Conservation (phyloP, 2,329 filamentous ascomycete genomes). For the Colletotrichum musae region DNA sequence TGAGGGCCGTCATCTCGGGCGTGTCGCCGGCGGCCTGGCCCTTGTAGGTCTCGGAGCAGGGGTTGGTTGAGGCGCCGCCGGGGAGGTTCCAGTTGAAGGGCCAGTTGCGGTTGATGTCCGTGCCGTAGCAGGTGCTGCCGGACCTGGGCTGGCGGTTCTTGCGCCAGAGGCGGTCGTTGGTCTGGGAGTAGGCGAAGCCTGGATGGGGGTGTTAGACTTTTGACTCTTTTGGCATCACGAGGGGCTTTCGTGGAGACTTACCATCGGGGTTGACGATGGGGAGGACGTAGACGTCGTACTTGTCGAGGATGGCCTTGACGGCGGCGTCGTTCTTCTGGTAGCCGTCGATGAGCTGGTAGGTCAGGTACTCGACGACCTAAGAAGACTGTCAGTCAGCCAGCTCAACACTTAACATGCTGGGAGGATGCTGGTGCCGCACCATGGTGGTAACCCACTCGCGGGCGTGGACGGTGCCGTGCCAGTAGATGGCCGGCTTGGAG, state of each 20-base stretch:
- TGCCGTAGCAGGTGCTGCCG: constrained; percentile 61
- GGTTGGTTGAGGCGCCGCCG: constrained; percentile 66
- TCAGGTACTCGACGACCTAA: constrained; percentile 65
- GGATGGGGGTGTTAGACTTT: not conserved
- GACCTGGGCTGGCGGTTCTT: constrained; percentile 67
- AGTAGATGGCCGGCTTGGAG: constrained; percentile 66
- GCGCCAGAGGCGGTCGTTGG: constrained; percentile 71
- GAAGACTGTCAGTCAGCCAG: not conserved
- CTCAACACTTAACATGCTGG: not conserved
- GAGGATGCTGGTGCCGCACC: constrained; percentile 49
- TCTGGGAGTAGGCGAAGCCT: constrained; percentile 73
- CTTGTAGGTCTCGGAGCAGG: constrained; percentile 65
- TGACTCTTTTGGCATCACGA: not conserved
- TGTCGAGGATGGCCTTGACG: constrained; percentile 65
- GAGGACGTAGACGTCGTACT: constrained; percentile 77
- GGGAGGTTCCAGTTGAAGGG: constrained; percentile 65
- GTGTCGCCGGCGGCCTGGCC: constrained; percentile 60
- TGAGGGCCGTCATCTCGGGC: constrained; percentile 66
- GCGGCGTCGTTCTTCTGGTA: constrained; percentile 56
- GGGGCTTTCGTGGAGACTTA: constrained; percentile 38
- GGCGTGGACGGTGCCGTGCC: constrained; percentile 72
- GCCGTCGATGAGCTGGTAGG: constrained; percentile 62
- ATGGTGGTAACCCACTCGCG: constrained; percentile 73
- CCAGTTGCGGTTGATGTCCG: constrained; percentile 73
- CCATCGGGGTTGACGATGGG: constrained; percentile 75